Evolutionary conservation across 129 eudicot species (phyloP), one percentile per base, ranked within the genome.

Genomic region (Pittosporum tobira): DNA sequence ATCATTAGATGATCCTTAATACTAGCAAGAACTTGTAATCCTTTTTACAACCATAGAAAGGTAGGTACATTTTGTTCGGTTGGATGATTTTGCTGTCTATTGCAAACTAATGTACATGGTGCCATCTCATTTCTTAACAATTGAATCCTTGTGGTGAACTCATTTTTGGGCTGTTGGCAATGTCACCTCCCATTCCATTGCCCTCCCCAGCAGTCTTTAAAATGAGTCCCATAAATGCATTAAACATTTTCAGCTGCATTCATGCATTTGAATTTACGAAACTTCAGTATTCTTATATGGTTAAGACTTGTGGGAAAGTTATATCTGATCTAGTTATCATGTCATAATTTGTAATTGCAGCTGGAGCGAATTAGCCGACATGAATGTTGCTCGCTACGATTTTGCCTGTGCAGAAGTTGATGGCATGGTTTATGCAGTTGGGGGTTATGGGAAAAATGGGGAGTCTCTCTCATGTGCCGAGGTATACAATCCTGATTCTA

Each of bases 321-420:
- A 40, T 14, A 9, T 12, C 16, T 40, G 46, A 11, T 14, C 16
- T 12, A 45, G 5, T 28, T 3, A 15, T 57, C 27, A 51, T 58
- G 21, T 59, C 19, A 15, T n/a, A n/a, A n/a, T 48, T 47, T 59
- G 14, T 59, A 65, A 27, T 72, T 80, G 71, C 87, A 90, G 98
- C 75, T 90, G 98, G 98, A 81, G 83, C 79, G 78, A 80, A 75
- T 69, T 90, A 20, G 82, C 87, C 19, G 67, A 75, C 75, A 73
- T 91, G 94, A 83, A 87, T 19, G 77, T 79, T 48, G 88, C 96
- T 10, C 89, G 99, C 51, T 81, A 73, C 48, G 96, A 91, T 77
- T 91, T 91, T 49, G 99, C 96, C 7, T 91, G 96, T 50, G 91
- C 96, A 0, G 99, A 80, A 59, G 90, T 91, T 10, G 68, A 81